Conservation (phyloP, 1,284 basidiomycete species). For the Apiotrichum laibachii region DNA sequence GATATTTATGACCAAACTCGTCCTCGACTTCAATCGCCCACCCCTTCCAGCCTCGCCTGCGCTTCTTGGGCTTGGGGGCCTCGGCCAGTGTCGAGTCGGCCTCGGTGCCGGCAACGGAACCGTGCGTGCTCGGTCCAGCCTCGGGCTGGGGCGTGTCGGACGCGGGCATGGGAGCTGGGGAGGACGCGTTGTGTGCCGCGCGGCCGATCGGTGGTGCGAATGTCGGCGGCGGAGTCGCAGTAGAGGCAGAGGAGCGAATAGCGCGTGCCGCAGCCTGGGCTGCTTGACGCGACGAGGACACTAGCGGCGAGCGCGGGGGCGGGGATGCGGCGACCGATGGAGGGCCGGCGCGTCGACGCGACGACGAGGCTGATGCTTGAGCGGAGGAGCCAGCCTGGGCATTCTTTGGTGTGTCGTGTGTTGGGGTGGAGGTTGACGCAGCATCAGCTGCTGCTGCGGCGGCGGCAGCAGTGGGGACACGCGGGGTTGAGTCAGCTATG, state of each 20-base stretch:
- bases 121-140: background rate
- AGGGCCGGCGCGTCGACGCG: background rate
- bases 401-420: background rate
- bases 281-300: background rate
- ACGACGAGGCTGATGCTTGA: background rate
- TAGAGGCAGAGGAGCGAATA: background rate
- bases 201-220: no score
- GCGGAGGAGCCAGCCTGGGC: background rate
- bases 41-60: constrained; percentile 42
- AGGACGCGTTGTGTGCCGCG: background rate
- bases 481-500: background rate
- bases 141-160: constrained; percentile 2
- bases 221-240: background rate
- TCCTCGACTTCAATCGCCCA: constrained; percentile 45
- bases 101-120: background rate
- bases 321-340: background rate
- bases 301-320: background rate
- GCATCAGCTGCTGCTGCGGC: background rate
- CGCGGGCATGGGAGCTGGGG: background rate
- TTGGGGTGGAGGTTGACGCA: background rate
- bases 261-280: background rate
- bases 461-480: background rate
- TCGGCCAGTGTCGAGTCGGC: background rate
- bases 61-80: constrained; percentile 32
- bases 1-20: constrained; percentile 39